phyloP scores from a whole-genome alignment of 2,329 filamentous ascomycete genomes.

The Talaromyces marneffei region DNA sequence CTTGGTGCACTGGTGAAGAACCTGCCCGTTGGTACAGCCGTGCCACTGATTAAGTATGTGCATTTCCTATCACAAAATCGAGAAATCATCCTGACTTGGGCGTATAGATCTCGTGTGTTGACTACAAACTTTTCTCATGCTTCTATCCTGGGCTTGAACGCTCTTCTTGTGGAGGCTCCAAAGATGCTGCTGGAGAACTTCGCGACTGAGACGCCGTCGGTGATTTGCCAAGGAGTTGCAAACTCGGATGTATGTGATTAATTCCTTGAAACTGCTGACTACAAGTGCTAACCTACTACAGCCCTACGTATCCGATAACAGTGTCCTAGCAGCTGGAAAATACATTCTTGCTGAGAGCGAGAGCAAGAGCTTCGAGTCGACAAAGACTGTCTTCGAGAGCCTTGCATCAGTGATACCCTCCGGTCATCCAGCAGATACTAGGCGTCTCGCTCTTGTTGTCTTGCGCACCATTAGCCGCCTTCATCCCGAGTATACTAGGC shows the following conservation, averaged over 20 bases:
- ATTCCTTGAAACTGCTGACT: background rate
- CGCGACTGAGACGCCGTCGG: conserved; percentile 66
- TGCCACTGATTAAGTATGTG: conserved; percentile 51
- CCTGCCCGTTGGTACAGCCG: conserved; percentile 65
- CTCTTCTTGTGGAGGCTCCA: conserved; percentile 76
- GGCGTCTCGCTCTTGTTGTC: conserved; percentile 79
- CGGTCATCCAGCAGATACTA: conserved; percentile 72
- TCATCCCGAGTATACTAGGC: conserved; percentile 72
- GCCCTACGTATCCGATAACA: conserved; percentile 83
- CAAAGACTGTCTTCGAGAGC: conserved; percentile 72
- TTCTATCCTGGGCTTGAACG: conserved; percentile 81
- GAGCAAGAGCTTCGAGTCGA: conserved; percentile 63
- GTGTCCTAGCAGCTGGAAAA: conserved; percentile 83
- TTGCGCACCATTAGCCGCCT: conserved; percentile 76
- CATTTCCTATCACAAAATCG: background rate
- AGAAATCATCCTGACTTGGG: conserved; percentile 23
- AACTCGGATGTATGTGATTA: conserved; percentile 62
- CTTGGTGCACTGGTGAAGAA: conserved; percentile 86
- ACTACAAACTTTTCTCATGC: conserved; percentile 68
- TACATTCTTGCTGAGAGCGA: conserved; percentile 63
- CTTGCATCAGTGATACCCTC: conserved; percentile 70
- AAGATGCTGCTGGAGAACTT: conserved; percentile 62
- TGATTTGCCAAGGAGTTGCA: conserved; percentile 72
- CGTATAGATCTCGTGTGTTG: conserved; percentile 65
- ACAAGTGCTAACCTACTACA: conserved; percentile 32